Conservation (phyloP, 1,284 basidiomycete species). For the Puccinia horiana region DNA sequence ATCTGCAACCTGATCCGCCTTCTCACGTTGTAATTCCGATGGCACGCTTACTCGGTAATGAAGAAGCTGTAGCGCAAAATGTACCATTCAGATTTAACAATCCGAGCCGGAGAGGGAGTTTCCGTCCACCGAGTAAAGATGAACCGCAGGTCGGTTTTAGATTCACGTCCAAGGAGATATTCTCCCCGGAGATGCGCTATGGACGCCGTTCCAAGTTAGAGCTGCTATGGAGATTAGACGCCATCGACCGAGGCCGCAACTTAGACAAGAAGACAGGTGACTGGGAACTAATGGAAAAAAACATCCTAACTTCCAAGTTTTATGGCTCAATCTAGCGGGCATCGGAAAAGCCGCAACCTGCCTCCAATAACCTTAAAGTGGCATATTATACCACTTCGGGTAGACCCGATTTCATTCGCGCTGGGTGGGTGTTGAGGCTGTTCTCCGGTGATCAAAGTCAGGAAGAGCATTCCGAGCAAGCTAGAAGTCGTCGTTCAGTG, state of each 20-base stretch:
- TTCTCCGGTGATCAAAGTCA: constrained; percentile 56
- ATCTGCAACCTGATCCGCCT: constrained; percentile 50
- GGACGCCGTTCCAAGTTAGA: constrained; percentile 57
- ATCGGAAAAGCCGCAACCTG: background rate
- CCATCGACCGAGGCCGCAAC: constrained; percentile 54
- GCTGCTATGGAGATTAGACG: constrained; percentile 57
- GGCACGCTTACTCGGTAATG: constrained; percentile 55
- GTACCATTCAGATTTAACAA: constrained; percentile 41
- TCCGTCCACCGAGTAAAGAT: constrained; percentile 53
- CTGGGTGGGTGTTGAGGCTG: constrained; percentile 57
- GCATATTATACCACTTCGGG: background rate
- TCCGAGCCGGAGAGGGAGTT: background rate
- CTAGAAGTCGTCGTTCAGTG: constrained; percentile 54
- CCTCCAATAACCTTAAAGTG: background rate
- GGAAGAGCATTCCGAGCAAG: constrained; percentile 53
- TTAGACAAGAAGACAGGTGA: constrained; percentile 54
- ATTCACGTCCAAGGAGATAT: constrained; percentile 55
- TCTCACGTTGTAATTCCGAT: constrained; percentile 56
- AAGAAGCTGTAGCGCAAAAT: constrained; percentile 52
- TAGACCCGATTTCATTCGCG: constrained; percentile 53
- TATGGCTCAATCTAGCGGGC: constrained; percentile 53
- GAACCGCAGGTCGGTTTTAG: constrained; percentile 58
- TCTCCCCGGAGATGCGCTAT: constrained; percentile 57
- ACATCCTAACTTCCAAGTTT: constrained; percentile 53
- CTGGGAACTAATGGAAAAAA: constrained; percentile 55